Percentiles rank a stretch among this genome's conserved stretches.
Evolutionary conservation across 148 eudicot species (phyloP).

Genomic region (Vaccinium myrtillus): DNA sequence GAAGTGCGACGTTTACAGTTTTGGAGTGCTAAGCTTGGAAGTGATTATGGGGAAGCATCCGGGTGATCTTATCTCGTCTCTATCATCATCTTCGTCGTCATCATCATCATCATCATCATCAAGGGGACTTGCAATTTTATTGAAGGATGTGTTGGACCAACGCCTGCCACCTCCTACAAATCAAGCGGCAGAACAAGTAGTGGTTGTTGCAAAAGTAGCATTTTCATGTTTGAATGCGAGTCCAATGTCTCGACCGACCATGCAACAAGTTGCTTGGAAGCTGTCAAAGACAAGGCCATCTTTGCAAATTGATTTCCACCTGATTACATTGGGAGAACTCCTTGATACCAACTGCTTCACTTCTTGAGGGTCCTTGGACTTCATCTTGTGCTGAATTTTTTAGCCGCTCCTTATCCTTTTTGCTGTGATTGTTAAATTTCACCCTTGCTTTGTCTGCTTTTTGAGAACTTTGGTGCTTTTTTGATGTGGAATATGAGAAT

Average conservation of each 20-base stretch:
- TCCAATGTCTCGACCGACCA: too few relatives aligned
- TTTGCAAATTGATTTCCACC: background rate
- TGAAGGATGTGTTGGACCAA: conserved; percentile 7
- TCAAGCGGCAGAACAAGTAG: background rate
- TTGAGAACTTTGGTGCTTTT: too few relatives aligned
- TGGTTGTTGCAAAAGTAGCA: background rate
- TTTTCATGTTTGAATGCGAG: too few relatives aligned
- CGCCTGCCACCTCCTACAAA: background rate
- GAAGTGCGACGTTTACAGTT: background rate
- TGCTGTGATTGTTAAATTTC: background rate
- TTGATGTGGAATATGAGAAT: too few relatives aligned
- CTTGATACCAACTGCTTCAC: background rate
- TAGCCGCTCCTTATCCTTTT: too few relatives aligned
- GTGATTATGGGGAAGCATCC: background rate
- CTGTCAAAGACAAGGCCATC: background rate
- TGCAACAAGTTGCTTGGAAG: too few relatives aligned
- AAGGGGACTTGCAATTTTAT: background rate
- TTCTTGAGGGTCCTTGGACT: background rate
- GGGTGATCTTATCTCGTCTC: too few relatives aligned
- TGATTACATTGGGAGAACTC: background rate
- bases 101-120: background rate
- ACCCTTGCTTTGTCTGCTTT: background rate
- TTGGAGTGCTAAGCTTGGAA: background rate
- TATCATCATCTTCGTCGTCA: too few relatives aligned
- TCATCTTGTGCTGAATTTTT: too few relatives aligned